phyloP scores from a whole-genome alignment of 202 grass and related monocot species.

The Brachypodium distachyon region DNA sequence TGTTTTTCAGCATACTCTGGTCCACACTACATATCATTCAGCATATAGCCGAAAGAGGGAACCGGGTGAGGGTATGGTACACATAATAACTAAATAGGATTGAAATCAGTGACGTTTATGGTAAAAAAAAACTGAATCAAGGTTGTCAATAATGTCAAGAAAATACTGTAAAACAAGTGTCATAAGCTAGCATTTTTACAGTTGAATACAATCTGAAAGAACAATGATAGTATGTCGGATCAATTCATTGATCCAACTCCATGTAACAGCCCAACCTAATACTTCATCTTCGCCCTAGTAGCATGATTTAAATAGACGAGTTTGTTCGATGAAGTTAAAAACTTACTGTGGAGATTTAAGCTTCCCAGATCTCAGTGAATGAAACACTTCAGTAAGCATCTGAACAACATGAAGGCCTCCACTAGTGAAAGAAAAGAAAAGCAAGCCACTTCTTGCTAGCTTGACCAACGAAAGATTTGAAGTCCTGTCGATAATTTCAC shows the following conservation, averaged over 20 bases:
- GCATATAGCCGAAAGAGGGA: not conserved
- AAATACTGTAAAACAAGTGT: not conserved
- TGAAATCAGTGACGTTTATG: not conserved
- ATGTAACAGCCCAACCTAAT: no score
- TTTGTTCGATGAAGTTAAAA: conserved; percentile 1
- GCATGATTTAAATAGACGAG: not conserved
- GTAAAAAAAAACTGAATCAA: conserved; percentile 14
- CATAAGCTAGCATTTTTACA: not conserved
- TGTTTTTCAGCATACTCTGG: not conserved
- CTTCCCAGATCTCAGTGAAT: conserved; percentile 53
- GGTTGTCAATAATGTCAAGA: not conserved
- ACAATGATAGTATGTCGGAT: not conserved
- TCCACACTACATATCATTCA: not conserved
- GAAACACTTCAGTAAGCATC: conserved; percentile 61
- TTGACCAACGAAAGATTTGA: conserved; percentile 77
- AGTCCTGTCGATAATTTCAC: conserved; percentile 21
- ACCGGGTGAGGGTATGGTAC: not conserved
- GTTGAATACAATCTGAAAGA: not conserved
- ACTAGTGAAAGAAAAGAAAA: conserved; percentile 70
- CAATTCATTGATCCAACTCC: not conserved
- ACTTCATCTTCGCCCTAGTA: not conserved
- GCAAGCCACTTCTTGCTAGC: conserved; percentile 79
- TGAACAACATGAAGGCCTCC: conserved; percentile 48
- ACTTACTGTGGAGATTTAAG: conserved; percentile 74
- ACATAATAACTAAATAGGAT: conserved; percentile 7